Percentiles rank a stretch among this genome's conserved stretches.
phyloP scores from a whole-genome alignment of 2,329 filamentous ascomycete species.

The Ascochyta viciae-villosae region DNA sequence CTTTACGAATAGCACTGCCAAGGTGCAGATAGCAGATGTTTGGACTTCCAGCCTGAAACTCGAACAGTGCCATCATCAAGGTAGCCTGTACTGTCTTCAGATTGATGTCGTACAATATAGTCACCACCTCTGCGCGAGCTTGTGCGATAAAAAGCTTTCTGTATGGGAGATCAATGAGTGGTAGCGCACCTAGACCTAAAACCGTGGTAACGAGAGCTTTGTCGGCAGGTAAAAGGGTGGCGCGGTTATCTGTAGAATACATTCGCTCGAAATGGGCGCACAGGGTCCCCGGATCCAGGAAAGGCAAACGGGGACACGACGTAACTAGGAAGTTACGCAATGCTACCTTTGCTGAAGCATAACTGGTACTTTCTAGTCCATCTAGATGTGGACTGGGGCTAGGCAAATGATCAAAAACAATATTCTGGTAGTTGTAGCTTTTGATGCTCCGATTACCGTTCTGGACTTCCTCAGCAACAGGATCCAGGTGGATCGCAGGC shows the following conservation, averaged over 20 bases:
- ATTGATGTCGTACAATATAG: conserved; percentile 13
- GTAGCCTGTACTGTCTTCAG: conserved; percentile 8
- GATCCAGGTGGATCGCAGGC: conserved; percentile 1
- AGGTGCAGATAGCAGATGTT: conserved; percentile 19
- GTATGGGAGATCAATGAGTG: conserved; percentile 3
- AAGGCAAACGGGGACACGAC: conserved; percentile 8
- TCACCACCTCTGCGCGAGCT: conserved; percentile 6
- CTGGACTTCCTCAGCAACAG: conserved; percentile 1
- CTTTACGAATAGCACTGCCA: conserved; percentile 16
- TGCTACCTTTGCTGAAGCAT: conserved; percentile 7
- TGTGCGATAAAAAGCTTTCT: conserved; percentile 6
- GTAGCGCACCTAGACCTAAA: conserved; percentile 4
- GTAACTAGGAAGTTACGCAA: conserved; percentile 15
- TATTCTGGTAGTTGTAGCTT: conserved; percentile 17
- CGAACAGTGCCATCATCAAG: conserved; percentile 9
- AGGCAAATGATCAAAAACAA: conserved; percentile 14
- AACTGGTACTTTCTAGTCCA: conserved; percentile 1
- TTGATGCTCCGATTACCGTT: conserved; percentile 12
- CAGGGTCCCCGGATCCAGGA: not conserved
- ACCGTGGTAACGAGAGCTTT: conserved; percentile 5
- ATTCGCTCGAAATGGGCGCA: conserved; percentile 11
- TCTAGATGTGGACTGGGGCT: not conserved
- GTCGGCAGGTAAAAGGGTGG: not conserved
- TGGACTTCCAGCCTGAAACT: conserved; percentile 14
- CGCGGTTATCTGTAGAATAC: not conserved